Conservation (phyloP, 345 rosid genomes). For the Moricandia moricandioides region DNA sequence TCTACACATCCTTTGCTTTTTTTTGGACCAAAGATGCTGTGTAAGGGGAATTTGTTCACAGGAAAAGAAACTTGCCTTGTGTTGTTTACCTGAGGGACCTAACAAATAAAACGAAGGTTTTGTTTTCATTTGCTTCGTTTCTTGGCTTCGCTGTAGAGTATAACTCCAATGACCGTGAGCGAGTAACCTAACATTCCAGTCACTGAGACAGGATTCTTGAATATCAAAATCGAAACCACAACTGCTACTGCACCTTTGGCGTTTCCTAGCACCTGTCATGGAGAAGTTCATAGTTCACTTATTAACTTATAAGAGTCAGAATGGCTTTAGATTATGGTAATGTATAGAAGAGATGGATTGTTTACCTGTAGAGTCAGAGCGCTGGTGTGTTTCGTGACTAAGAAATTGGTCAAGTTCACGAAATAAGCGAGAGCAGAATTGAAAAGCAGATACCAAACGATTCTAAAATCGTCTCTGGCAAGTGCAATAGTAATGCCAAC, state of each 20-base stretch:
- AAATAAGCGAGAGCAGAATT: conserved; percentile 52
- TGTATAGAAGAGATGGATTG: neutral
- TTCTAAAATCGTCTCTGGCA: conserved; percentile 48
- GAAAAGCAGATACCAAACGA: conserved; percentile 53
- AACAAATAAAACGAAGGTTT: conserved; percentile 13
- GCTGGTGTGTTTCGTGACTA: conserved; percentile 59
- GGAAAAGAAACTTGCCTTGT: conserved; percentile 14
- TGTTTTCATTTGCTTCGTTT: conserved; percentile 44
- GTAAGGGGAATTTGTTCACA: conserved; percentile 11
- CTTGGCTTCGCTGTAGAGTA: conserved; percentile 55
- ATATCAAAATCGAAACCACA: conserved; percentile 53
- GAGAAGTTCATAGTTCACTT: neutral
- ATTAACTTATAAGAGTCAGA: neutral
- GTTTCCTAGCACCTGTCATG: conserved; percentile 54
- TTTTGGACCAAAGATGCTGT: conserved; percentile 21
- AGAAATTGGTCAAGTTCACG: conserved; percentile 56
- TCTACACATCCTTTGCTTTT: neutral
- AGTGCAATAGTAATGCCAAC: conserved; percentile 40
- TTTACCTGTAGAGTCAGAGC: conserved; percentile 59
- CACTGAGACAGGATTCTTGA: conserved; percentile 54
- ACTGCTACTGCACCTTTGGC: conserved; percentile 68
- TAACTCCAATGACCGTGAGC: conserved; percentile 51
- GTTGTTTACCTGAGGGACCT: conserved; percentile 19
- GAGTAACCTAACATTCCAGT: conserved; percentile 60
- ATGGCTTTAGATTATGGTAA: neutral